phyloP scores from a whole-genome alignment of 306 rosid genomes.

The Rubus parviflorus region DNA sequence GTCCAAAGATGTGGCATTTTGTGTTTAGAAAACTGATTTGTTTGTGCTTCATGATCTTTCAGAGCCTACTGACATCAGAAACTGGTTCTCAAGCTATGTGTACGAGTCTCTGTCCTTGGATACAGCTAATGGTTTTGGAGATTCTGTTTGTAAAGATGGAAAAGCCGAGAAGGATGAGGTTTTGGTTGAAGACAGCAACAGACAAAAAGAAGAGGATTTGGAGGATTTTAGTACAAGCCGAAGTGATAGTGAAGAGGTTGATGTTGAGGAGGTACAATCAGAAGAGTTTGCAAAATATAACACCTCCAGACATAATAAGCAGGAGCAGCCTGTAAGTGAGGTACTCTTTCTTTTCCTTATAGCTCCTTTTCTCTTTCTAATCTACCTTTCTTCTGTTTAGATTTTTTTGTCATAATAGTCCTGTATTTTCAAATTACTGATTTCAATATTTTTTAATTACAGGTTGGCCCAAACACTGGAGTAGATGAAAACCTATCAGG shows the following conservation, averaged over 20 bases:
- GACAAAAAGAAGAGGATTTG: conserved; percentile 7
- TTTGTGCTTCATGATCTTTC: conserved; percentile 3
- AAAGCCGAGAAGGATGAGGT: conserved; percentile 28
- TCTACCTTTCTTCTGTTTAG: conserved; percentile 6
- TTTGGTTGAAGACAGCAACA: conserved; percentile 19
- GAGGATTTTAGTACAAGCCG: conserved; percentile 3
- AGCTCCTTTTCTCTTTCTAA: not conserved
- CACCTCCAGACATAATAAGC: conserved; percentile 19
- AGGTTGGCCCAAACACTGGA: conserved; percentile 30
- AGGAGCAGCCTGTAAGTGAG: conserved; percentile 29
- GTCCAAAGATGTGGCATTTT: conserved; percentile 8
- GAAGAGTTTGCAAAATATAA: conserved; percentile 25
- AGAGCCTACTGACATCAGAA: conserved; percentile 76
- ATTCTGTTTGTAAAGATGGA: conserved; percentile 26
- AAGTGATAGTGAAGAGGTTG: conserved; percentile 19
- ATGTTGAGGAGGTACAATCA: conserved; percentile 7
- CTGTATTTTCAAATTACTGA: not conserved
- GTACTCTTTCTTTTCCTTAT: conserved; percentile 20
- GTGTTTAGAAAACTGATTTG: not conserved
- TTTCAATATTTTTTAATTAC: conserved; percentile 6
- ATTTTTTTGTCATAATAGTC: not conserved
- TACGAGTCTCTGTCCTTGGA: conserved; percentile 59
- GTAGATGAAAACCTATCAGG: not conserved
- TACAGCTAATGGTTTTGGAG: conserved; percentile 32
- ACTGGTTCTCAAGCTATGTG: conserved; percentile 77